These are phyloP conservation scores for Sugiyamaella marilandica DNA, from an alignment of 805 yeast species.

Conservation along the genomic window DNA sequence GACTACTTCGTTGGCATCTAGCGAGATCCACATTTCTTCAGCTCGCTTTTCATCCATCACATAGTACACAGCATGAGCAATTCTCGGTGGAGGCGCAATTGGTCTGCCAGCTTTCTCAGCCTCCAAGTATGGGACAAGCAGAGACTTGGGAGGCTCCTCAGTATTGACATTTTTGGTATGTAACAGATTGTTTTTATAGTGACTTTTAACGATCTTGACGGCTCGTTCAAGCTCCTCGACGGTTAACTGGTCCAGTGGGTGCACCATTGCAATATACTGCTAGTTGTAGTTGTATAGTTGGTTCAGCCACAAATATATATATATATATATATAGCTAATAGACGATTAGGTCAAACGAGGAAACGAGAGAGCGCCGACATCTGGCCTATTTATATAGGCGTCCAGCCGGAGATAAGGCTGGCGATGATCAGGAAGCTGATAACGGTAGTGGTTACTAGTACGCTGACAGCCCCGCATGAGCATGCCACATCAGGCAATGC, in stretches of 20 bases:
- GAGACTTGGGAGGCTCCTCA: constrained; percentile 72
- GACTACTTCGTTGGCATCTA: constrained; percentile 56
- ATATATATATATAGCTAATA: no score
- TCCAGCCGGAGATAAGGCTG: neutral
- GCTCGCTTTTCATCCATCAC: constrained; percentile 43
- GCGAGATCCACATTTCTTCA: constrained; percentile 69
- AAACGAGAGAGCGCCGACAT: no score
- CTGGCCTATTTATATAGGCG: no score
- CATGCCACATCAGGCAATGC: no score
- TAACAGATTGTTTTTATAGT: constrained; percentile 27
- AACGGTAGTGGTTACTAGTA: neutral
- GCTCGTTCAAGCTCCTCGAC: constrained; percentile 29
- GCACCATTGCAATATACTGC: constrained; percentile 16
- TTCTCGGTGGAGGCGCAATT: constrained; percentile 58
- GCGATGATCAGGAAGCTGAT: neutral
- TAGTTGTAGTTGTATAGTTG: no score
- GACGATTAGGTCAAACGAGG: no score
- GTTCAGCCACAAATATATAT: no score
- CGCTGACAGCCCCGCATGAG: no score
- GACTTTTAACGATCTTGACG: constrained; percentile 24
- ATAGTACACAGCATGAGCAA: constrained; percentile 65
- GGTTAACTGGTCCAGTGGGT: constrained; percentile 34
- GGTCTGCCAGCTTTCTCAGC: constrained; percentile 52
- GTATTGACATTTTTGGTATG: constrained; percentile 31
- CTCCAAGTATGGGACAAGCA: constrained; percentile 60